These are phyloP conservation scores for Glycyrrhiza uralensis DNA, from an alignment of 306 rosid species.

Conservation along the genomic window DNA sequence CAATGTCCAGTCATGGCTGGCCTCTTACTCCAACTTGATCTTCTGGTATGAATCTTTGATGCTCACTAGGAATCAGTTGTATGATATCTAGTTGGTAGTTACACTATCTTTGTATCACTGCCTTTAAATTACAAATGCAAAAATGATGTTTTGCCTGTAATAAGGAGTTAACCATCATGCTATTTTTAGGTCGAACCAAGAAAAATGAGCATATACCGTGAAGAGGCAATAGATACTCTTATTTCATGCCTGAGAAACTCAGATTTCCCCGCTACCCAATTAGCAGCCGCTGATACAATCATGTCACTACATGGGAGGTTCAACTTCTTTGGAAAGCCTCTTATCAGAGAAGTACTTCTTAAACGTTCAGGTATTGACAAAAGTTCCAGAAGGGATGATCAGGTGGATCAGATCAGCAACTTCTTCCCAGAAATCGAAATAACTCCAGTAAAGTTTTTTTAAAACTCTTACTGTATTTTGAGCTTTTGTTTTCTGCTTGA, in stretches of 20 bases:
- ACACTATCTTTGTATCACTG: neutral
- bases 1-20: conserved; percentile 85
- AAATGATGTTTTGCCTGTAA: neutral
- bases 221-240: conserved; percentile 85
- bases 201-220: conserved; percentile 93
- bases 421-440: conserved; percentile 40
- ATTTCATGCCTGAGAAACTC: conserved; percentile 71
- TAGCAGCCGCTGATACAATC: conserved; percentile 76
- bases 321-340: conserved; percentile 58
- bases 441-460: conserved; percentile 47
- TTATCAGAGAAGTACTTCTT: conserved; percentile 65
- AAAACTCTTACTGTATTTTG: conserved; percentile 8
- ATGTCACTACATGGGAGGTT: conserved; percentile 83
- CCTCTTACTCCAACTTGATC: conserved; percentile 90
- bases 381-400: conserved; percentile 41
- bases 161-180: conserved; percentile 18
- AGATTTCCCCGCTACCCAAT: conserved; percentile 64
- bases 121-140: neutral
- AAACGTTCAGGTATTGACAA: conserved; percentile 64
- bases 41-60: conserved; percentile 62
- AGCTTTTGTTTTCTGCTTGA: conserved; percentile 16
- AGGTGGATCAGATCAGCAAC: conserved; percentile 47
- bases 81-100: neutral
- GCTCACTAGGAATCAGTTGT: neutral
- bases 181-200: conserved; percentile 73